These are phyloP conservation scores for Ganoderma resinaceum DNA, from an alignment of 1,284 basidiomycete genomes.

Conservation along the genomic window DNA sequence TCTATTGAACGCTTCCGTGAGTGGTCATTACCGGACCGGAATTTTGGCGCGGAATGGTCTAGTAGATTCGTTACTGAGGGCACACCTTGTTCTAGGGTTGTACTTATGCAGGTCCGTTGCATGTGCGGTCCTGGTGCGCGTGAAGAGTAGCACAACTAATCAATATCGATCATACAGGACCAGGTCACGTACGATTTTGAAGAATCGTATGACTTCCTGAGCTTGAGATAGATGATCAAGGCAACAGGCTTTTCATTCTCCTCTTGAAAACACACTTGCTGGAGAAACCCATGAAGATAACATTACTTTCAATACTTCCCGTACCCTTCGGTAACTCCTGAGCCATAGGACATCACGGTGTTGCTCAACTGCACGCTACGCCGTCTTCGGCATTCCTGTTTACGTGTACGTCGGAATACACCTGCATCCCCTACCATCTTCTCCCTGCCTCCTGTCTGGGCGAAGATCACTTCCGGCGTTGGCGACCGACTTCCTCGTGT, in stretches of 20 bases:
- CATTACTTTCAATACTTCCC: neutral
- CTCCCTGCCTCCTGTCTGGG: constrained; percentile 56
- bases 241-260: constrained; percentile 58
- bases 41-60: constrained; percentile 21
- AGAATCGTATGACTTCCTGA: neutral
- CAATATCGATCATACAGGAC: constrained; percentile 38
- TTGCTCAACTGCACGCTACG: constrained; percentile 57
- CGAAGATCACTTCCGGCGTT: constrained; percentile 56
- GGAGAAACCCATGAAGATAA: constrained; percentile 61
- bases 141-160: neutral
- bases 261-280: constrained; percentile 63
- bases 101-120: constrained; percentile 54
- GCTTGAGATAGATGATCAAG: neutral
- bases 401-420: constrained; percentile 63
- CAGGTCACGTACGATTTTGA: constrained; percentile 56
- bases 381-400: constrained; percentile 56
- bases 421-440: constrained; percentile 62
- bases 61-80: neutral
- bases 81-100: constrained; percentile 48
- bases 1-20: constrained; percentile 55
- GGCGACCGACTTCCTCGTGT: constrained; percentile 60
- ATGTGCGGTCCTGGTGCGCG: neutral
- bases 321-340: neutral
- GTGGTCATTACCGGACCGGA: constrained; percentile 59
- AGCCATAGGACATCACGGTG: constrained; percentile 54